Evolutionary conservation across 2,329 filamentous ascomycete genomes (phyloP), one percentile per base, ranked within the genome.

Genomic region (Alternaria sp.): DNA sequence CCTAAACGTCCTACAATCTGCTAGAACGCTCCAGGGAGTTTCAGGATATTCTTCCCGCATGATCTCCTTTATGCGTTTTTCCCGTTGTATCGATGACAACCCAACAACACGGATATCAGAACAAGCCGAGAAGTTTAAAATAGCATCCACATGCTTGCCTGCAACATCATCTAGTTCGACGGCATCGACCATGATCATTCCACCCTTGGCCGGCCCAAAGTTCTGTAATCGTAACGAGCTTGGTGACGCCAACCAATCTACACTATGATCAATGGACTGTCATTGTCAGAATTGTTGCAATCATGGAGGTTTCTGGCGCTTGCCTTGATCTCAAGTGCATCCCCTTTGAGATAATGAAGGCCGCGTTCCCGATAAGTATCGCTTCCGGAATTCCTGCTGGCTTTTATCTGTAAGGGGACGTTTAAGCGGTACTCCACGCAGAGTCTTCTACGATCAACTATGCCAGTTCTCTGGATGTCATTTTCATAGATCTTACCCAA

Each of bases 181-280:
- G 38, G 38, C n/a, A 4, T 11, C n/a, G 7, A 39, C 7, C 5
- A 9, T 4, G 5, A 20, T 20, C n/a, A 1, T 2, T 12, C 7
- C 34, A n/a, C 0, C 6, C 16, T 20, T n/a, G 38, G n/a, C 1
- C 18, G 0, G 8, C 4, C 9, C 20, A 7, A 4, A 18, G 0
- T 38, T 20, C 4, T 3, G 4, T n/a, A 4, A 11, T 39, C 3
- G 3, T 6, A 39, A 12, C 4, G 38, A 9, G 4, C 38, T 18
- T 5, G 2, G n/a, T 9, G n/a, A 5, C 1, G 38, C 8, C 1
- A 11, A 11, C 38, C 38, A 39, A 20, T 0, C 3, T 11, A 1
- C 9, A 18, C 3, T 20, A 39, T 39, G 38, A 3, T 0, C 1
- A 2, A 20, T 20, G 4, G 9, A 1, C n/a, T 39, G n/a, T 0